Evolutionary conservation across 2,329 filamentous ascomycete genomes (phyloP).

Genomic region (Colletotrichum zoysiae): DNA sequence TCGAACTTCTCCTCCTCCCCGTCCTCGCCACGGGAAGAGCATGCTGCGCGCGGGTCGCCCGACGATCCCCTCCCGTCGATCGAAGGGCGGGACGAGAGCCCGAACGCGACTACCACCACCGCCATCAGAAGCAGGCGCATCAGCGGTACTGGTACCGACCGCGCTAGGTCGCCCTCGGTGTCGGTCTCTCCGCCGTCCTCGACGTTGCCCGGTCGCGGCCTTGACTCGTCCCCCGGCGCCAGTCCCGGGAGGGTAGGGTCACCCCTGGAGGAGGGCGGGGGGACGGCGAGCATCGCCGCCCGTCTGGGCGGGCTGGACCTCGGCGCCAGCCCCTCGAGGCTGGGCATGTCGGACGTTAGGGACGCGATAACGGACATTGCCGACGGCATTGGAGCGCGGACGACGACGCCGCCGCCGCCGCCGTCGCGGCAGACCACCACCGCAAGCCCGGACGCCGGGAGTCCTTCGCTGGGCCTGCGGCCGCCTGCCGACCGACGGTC

Average conservation of each 20-base stretch:
- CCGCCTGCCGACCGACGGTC: not conserved
- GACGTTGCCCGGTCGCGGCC: not conserved
- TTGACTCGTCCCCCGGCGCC: not conserved
- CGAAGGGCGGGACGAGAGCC: not conserved
- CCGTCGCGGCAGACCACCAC: not conserved
- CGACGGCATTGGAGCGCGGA: not conserved
- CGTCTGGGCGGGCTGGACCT: not conserved
- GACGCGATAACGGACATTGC: constrained; percentile 1
- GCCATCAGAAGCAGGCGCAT: not conserved
- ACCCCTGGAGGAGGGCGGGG: not conserved
- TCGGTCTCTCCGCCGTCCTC: not conserved
- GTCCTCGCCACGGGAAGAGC: not conserved
- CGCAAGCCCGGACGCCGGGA: not conserved
- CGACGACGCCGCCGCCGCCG: not conserved
- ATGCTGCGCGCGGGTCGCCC: not conserved
- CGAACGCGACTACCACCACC: not conserved
- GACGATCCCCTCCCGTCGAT: not conserved
- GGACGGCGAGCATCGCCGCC: not conserved
- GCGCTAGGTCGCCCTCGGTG: not conserved
- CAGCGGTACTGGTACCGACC: not conserved
- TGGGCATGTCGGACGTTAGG: not conserved
- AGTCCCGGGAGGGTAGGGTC: not conserved
- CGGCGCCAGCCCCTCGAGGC: not conserved
- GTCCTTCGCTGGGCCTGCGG: not conserved
- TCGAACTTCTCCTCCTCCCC: not conserved